Evolutionary conservation across 2,329 filamentous ascomycete species (phyloP).

Genomic region (Fusarium nurragi): DNA sequence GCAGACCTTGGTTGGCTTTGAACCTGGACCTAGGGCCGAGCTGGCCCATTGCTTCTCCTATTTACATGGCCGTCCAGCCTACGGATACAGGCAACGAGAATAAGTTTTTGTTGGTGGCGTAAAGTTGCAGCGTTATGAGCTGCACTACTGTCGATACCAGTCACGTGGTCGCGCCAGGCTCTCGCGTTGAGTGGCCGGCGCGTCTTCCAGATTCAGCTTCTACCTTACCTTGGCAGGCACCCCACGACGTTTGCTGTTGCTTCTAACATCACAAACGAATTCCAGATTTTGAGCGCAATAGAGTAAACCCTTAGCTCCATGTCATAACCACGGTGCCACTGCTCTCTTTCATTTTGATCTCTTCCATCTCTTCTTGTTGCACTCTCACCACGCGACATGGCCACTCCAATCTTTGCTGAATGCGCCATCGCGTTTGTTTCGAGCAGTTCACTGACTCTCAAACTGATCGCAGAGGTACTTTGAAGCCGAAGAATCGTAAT

Average conservation of each 20-base stretch:
- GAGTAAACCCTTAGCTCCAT: conserved; percentile 12
- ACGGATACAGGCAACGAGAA: no score
- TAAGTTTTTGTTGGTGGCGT: conserved; percentile 16
- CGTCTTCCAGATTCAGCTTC: conserved; percentile 18
- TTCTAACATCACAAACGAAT: conserved; percentile 1
- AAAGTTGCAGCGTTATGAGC: not conserved
- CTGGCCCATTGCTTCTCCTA: not conserved
- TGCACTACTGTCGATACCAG: not conserved
- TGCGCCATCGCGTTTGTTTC: conserved; percentile 59
- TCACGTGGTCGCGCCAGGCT: conserved; percentile 43
- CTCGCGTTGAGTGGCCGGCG: conserved; percentile 47
- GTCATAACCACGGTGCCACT: conserved; percentile 8
- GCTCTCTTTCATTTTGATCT: conserved; percentile 2
- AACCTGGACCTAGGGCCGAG: not conserved
- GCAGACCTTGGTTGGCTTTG: no score
- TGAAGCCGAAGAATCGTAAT: no score
- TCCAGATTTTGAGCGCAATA: not conserved
- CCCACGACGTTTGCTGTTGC: conserved; percentile 20
- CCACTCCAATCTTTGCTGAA: conserved; percentile 51
- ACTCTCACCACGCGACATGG: conserved; percentile 42
- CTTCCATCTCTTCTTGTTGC: conserved; percentile 4
- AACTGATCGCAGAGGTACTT: conserved; percentile 54
- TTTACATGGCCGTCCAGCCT: no score
- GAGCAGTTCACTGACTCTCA: conserved; percentile 53
- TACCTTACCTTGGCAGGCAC: conserved; percentile 10